Conservation (phyloP, 306 rosid species). For the Cucumis hystrix region DNA sequence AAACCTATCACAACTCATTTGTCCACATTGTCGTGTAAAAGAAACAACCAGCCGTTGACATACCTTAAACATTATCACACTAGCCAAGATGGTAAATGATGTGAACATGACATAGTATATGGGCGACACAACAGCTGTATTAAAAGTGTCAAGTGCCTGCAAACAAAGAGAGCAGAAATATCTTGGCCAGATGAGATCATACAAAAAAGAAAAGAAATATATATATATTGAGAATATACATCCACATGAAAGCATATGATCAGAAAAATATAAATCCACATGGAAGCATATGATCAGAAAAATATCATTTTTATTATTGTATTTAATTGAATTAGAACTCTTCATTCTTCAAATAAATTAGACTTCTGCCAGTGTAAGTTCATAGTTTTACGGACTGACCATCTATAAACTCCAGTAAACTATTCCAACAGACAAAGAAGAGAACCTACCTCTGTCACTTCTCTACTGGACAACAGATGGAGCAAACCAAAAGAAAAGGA, state of each 20-base stretch:
- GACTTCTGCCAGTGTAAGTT: neutral
- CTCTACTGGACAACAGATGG: too few species aligned
- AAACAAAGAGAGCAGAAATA: slow-evolving; percentile 13
- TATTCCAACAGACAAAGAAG: too few species aligned
- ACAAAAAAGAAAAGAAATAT: neutral
- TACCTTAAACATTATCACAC: slow-evolving; percentile 99
- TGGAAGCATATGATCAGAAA: neutral
- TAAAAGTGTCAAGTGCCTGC: slow-evolving; percentile 98
- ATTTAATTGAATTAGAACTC: neutral
- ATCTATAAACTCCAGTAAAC: neutral
- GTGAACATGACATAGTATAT: slow-evolving; percentile 98
- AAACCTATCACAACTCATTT: neutral
- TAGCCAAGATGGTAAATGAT: slow-evolving; percentile 90
- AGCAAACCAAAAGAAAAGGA: too few species aligned
- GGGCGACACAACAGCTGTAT: slow-evolving; percentile 99
- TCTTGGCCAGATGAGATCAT: slow-evolving; percentile 5
- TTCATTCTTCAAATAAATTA: neutral
- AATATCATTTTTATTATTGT: neutral
- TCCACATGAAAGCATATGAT: neutral
- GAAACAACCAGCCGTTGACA: neutral
- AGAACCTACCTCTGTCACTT: too few species aligned
- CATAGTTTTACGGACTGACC: neutral
- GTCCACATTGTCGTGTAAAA: neutral
- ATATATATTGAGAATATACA: neutral
- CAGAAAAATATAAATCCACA: neutral